Base-by-base conservation (phyloP, 2,329 filamentous ascomycete genomes). In the Colletotrichum tropicale region DNA sequence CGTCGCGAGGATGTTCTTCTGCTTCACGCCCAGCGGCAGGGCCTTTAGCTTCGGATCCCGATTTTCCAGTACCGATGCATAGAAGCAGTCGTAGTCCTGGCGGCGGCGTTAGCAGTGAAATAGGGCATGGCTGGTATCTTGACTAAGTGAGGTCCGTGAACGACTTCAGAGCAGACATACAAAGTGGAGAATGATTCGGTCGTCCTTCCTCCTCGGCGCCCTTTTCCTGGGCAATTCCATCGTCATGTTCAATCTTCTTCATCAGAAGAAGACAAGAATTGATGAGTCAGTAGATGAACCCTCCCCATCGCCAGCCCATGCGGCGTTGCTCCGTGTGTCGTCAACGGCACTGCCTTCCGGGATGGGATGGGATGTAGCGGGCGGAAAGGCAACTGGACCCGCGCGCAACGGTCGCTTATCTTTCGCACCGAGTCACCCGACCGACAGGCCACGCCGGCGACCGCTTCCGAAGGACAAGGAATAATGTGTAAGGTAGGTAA, bases 1-100 rank as follows among this genome's bases (percentile, higher is more conserved):
- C 6, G 96, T 98, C 26, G 96, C 95, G 55, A 97, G 89, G 71
- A 98, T 98, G 82, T 96, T 95, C 85, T 98, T 98, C 85, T 98
- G 96, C 84, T 96, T 94, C 74, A 98, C 92, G 43, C 95, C 96
- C 38, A 98, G 87, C 8, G 96, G 95, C 21, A 94, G 86, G 2
- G 89, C 88, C 81, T 92, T 95, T 73, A 98, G 87, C 4, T 89
- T 87, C 1, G 96, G 95, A 78, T 94, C 92, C 82, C 94, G 93
- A 78, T 93, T 93, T 85, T 98, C 96, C 79, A 97, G 93, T 10
- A 97, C 96, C 66, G 95, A 95, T 26, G 96, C 96, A 84, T 98
- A 98, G 88, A 98, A 98, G 87, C 95, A 98, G 86, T 96, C 95
- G 83, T 96, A 95, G 84, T 95, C 92, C 92, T 94, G 71, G 13